Conservation (phyloP, 1,139 yeast genomes). For the Yamadazyma sp. region DNA sequence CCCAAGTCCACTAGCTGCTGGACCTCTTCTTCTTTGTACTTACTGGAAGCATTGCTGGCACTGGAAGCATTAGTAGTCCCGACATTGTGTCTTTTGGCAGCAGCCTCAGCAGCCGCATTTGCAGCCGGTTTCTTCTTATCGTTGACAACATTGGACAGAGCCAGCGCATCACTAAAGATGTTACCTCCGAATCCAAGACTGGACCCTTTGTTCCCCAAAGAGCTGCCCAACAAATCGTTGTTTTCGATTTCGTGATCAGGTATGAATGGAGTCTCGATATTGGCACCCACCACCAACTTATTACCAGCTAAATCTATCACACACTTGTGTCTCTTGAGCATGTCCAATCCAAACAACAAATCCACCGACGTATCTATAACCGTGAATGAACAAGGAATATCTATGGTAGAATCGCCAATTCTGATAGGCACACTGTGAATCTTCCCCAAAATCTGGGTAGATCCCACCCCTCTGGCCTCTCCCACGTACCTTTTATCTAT, state of each 20-base stretch:
- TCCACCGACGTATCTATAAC: conserved; percentile 80
- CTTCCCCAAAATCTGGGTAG: conserved; percentile 73
- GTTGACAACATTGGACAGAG: conserved; percentile 9
- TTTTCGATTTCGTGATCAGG: conserved; percentile 70
- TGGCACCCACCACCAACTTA: conserved; percentile 69
- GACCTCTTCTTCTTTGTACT: conserved; percentile 45
- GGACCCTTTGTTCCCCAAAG: conserved; percentile 13
- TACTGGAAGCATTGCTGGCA: neutral
- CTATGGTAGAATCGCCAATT: conserved; percentile 54
- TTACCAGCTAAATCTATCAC: conserved; percentile 70
- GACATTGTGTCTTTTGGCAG: conserved; percentile 24
- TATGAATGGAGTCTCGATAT: conserved; percentile 67
- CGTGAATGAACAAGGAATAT: conserved; percentile 75
- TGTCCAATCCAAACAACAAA: conserved; percentile 65
- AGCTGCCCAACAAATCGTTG: conserved; percentile 25
- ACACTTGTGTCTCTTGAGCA: conserved; percentile 89
- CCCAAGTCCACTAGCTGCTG: conserved; percentile 66
- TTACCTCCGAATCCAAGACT: conserved; percentile 35
- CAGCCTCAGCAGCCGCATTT: conserved; percentile 26
- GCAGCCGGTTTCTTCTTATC: conserved; percentile 11
- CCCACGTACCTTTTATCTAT: conserved; percentile 84
- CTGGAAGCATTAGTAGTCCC: conserved; percentile 13
- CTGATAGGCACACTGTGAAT: conserved; percentile 88
- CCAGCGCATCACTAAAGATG: conserved; percentile 26
- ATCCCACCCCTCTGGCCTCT: conserved; percentile 89